Base-by-base conservation (phyloP, 805 yeast genomes). In the Lipomyces orientalis region DNA sequence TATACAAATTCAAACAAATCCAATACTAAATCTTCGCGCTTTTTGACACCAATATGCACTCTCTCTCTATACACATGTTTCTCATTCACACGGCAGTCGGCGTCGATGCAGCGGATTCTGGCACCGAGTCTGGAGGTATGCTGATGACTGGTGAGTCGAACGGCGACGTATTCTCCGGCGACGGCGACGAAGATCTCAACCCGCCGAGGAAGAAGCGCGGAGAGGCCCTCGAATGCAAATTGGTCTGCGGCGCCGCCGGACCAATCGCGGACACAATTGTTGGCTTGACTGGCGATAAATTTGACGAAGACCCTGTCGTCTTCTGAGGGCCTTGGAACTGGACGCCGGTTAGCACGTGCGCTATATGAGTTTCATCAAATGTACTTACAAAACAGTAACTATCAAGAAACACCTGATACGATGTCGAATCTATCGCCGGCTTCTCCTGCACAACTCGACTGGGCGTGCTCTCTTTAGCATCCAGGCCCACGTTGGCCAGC, bases 351-450 rank as follows among this genome's bases (percentile, higher is more conserved):
- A 29, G 34, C 19, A 51, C 3, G 6, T 35, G 3, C 10, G 34
- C 16, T 14, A 16, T 16, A 12, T 12, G 31, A 7, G 19, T 16
- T n/a, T 5, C 7, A 34, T 54, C 46, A 10, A n/a, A 6, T 31
- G 14, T 12, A 64, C 71, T 43, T 56, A 67, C 71, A 67, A 80
- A 80, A 71, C 83, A 80, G 74, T 80, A 80, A 70, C 76, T 79
- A 64, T 79, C 74, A 60, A 80, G 71, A 58, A 80, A 71, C 60
- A 76, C 79, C 71, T 80, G 78, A 71, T 80, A 80, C n/a, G 76
- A 71, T 9, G 75, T 62, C 22, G 82, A 78, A 66, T 76, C 78
- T 74, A 79, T 73, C 7, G 75, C 67, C 54, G 78, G 78, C 62
- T 43, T 65, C 59, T 61, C 73, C 56, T 51, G 54, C n/a, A 49